Conservation (phyloP, 2,329 filamentous ascomycete species). For the Scedosporium dehoogii region DNA sequence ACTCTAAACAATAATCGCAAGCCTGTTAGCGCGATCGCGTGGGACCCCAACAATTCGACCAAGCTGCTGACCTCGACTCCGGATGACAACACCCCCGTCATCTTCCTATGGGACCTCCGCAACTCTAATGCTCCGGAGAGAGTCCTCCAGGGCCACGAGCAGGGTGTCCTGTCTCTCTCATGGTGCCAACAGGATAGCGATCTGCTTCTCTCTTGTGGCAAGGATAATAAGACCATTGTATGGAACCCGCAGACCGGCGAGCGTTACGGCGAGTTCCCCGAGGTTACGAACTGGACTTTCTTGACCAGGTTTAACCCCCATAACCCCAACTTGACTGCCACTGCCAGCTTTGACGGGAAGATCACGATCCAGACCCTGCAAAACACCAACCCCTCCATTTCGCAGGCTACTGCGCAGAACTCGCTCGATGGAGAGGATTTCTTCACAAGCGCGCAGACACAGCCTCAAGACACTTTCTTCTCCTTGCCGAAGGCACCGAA, state of each 20-base stretch:
- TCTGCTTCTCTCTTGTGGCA: conserved; percentile 83
- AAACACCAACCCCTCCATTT: conserved; percentile 74
- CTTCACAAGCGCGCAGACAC: conserved; percentile 85
- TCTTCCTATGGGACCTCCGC: conserved; percentile 87
- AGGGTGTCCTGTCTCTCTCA: conserved; percentile 84
- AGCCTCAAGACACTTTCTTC: conserved; percentile 85
- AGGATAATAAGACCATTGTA: conserved; percentile 89
- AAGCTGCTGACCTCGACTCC: conserved; percentile 89
- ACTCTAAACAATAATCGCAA: conserved; percentile 94
- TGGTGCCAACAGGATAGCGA: conserved; percentile 92
- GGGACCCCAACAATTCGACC: conserved; percentile 93
- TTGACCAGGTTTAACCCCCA: conserved; percentile 88
- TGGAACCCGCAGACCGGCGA: conserved; percentile 95
- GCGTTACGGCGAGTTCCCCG: conserved; percentile 81
- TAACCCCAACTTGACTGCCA: conserved; percentile 86
- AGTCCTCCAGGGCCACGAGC: conserved; percentile 83
- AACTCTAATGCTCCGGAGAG: conserved; percentile 93
- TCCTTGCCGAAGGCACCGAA: conserved; percentile 76
- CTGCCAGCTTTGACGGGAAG: conserved; percentile 94
- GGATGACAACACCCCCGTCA: conserved; percentile 77
- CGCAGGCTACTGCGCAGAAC: conserved; percentile 55
- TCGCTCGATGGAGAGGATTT: conserved; percentile 88
- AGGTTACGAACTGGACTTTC: conserved; percentile 99
- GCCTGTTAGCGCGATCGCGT: conserved; percentile 87
- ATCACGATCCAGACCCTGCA: conserved; percentile 90